These are phyloP conservation scores for Trypethelium eluteriae DNA, from an alignment of 495 filamentous ascomycete genomes.

Conservation along the genomic window DNA sequence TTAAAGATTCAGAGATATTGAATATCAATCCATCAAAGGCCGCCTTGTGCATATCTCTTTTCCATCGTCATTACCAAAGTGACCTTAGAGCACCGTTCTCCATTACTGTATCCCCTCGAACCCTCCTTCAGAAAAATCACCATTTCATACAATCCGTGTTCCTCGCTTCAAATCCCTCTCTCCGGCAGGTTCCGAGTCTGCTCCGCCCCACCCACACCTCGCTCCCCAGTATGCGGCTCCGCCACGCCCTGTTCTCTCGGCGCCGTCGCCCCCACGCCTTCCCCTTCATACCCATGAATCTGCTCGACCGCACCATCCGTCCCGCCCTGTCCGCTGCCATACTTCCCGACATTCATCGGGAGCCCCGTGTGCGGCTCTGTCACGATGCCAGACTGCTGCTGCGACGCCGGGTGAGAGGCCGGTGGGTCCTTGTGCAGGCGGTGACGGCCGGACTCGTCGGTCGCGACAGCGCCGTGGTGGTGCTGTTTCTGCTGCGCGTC, in stretches of 20 bases:
- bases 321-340: slow-evolving; percentile 25
- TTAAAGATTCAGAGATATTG: not conserved
- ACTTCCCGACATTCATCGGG: slow-evolving; percentile 28
- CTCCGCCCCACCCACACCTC: slow-evolving; percentile 27
- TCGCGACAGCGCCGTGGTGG: slow-evolving; percentile 10
- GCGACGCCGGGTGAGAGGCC: slow-evolving; percentile 11
- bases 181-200: slow-evolving; percentile 8
- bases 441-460: slow-evolving; percentile 20
- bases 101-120: no score
- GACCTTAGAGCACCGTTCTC: no score
- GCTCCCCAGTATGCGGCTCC: slow-evolving; percentile 29
- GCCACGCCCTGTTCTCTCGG: slow-evolving; percentile 19
- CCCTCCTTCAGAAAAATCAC: no score
- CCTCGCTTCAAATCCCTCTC: not conserved
- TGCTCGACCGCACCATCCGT: slow-evolving; percentile 18
- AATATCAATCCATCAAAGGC: not conserved
- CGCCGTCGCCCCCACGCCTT: not conserved
- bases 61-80: no score
- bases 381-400: not conserved
- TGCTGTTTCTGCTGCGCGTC: slow-evolving; percentile 5
- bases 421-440: slow-evolving; percentile 30
- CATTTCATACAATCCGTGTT: slow-evolving; percentile 16
- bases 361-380: slow-evolving; percentile 22
- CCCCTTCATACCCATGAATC: not conserved
- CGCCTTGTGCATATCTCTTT: no score